Percentiles rank a stretch among this genome's conserved stretches.
phyloP scores from a whole-genome alignment of 441 rosid species.

The Arabidopsis hybrid region DNA sequence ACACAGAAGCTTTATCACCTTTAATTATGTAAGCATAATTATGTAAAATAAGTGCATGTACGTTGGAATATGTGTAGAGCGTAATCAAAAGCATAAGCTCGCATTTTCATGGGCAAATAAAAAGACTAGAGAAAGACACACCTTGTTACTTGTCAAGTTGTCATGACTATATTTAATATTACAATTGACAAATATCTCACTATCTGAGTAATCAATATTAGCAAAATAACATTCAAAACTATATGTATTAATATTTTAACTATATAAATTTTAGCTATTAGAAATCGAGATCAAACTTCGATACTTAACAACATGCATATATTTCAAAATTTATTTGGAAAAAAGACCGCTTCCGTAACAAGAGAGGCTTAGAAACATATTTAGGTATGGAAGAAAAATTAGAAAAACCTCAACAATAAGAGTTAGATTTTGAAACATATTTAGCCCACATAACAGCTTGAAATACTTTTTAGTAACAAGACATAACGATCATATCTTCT shows the following conservation, averaged over 20 bases:
- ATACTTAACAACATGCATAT: no score
- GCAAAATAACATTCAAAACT: background rate
- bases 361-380: no score
- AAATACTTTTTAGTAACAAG: no score
- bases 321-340: no score
- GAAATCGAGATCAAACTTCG: no score
- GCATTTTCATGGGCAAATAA: constrained; percentile 41
- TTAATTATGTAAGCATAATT: constrained; percentile 32
- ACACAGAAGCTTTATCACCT: constrained; percentile 43
- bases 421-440: no score
- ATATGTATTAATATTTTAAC: background rate
- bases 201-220: background rate
- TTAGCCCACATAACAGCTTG: no score
- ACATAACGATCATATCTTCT: no score
- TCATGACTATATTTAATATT: constrained; percentile 25
- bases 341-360: no score
- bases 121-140: constrained; percentile 47
- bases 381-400: no score
- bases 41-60: constrained; percentile 35
- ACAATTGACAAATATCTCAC: constrained; percentile 22
- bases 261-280: no score
- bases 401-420: no score
- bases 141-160: constrained; percentile 40
- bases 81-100: constrained; percentile 49
- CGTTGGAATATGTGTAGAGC: constrained; percentile 41